Evolutionary conservation across 2,329 filamentous ascomycete genomes (phyloP), one percentile per base, ranked within the genome.

Genomic region (Hypoxylon sp.): DNA sequence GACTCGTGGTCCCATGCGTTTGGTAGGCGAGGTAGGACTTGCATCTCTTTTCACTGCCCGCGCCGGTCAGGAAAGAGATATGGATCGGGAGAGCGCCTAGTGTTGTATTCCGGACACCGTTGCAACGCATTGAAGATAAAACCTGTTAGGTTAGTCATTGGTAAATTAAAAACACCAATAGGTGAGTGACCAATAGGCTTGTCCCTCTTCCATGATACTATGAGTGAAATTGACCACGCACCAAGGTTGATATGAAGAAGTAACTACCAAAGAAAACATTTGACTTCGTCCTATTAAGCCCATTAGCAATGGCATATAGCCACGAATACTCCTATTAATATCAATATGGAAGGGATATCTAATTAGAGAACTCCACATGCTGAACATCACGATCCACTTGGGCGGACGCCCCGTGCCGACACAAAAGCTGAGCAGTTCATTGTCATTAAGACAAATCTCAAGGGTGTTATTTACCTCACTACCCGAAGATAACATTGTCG

Each of bases 1-100:
- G 32, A 46, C 43, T 20, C 19, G 20, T 43, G 46, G 60, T 64
- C 37, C 56, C 57, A 56, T 46, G 44, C 44, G 34, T 46, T 44
- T 61, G 60, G 60, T 58, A 56, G 24, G 24, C 52, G 34, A 58
- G 60, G 59, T 58, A 56, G 26, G 24, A 52, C 44, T 48, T 47
- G 3, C 26, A 32, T 39, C 44, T 44, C n/a, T 17, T 32, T 48
- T 6, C 39, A 41, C 37, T 51, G 55, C 30, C 43, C 24, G 51
- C 56, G 24, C 52, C 63, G 37, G 37, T 17, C 41, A 17, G 17
- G 17, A 19, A 43, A 30, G 41, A 52, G 39, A 19, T 53, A 52
- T 56, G 60, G 59, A 22, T 39, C 59, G 39, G 53, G 46, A 47
- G 60, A 46, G 52, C 32, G 48, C 44, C 11, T 4, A 53, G 22